Evolutionary conservation across 345 rosid genomes (phyloP), one percentile per base, ranked within the genome.

Genomic region (Gossypium mustelinum): DNA sequence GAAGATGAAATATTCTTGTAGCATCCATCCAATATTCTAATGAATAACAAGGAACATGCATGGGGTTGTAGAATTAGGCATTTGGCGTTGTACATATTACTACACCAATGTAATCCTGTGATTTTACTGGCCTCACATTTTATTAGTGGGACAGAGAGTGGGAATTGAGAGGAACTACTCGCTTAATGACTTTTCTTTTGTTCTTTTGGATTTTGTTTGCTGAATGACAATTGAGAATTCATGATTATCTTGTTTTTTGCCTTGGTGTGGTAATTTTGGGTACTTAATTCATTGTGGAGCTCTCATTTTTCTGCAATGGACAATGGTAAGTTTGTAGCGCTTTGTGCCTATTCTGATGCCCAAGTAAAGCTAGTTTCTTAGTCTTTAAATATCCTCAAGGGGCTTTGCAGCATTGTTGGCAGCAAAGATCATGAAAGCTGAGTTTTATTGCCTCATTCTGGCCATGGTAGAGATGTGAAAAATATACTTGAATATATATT

Each of bases 1-100:
- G 88, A 86, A 85, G 80, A 77, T 89, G 87, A 87, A 78, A 79
- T 45, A 52, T 67, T 74, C 43, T 68, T 73, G 80, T 81, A 65
- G 25, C 68, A 68, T 64, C 60, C 61, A 55, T 55, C 61, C 6
- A 9, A 20, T 57, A 57, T 73, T 75, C 50, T 65, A 70, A 67
- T 70, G 64, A 34, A 56, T 47, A 54, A 45, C 39, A 17, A 0
- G 50, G 13, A 68, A 54, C 56, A 39, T 29, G 51, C 62, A 39
- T 57, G 72, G 74, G 58, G 73, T 9, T 58, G 62, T 73, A 45
- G 63, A 73, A 80, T 75, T 72, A 48, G 81, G 80, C 77, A 70
- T 72, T 78, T 64, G 75, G 78, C 65, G 20, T 61, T 83, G 85
- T 82, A 79, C 78, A 82, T 82, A 82, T 73, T 64, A 45, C 61